These are phyloP conservation scores for Diospyros kaki DNA, from an alignment of 148 eudicot genomes.

Conservation along the genomic window DNA sequence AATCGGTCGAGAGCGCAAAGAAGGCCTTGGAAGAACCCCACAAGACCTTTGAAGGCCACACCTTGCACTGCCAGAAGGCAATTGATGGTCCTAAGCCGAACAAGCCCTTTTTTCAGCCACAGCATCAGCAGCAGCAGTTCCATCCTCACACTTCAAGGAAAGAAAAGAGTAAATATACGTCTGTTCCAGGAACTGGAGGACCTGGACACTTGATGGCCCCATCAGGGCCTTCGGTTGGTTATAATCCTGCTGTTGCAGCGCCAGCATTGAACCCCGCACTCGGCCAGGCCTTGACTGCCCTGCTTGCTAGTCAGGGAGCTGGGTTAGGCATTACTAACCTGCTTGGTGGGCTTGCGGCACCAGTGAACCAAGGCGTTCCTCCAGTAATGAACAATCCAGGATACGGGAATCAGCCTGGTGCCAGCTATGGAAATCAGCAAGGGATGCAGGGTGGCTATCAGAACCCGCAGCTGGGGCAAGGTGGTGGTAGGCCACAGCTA, in stretches of 20 bases:
- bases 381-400: conserved; percentile 36
- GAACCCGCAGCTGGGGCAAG: conserved; percentile 71
- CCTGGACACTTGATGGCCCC: conserved; percentile 62
- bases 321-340: conserved; percentile 68
- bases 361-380: conserved; percentile 39
- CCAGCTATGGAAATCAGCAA: conserved; percentile 52
- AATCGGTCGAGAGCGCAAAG: conserved; percentile 55
- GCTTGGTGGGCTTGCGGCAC: conserved; percentile 62
- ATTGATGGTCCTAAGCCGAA: conserved; percentile 76
- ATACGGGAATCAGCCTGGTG: conserved; percentile 51
- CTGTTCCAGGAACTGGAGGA: conserved; percentile 32
- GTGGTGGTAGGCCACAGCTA: conserved; percentile 57
- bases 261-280: conserved; percentile 57
- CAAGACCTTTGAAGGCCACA: conserved; percentile 72
- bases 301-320: conserved; percentile 71
- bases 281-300: conserved; percentile 81
- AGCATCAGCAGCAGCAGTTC: conserved; percentile 32
- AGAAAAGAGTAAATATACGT: conserved; percentile 43
- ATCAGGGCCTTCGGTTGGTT: conserved; percentile 36
- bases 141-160: conserved; percentile 47
- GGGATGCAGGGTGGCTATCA: conserved; percentile 49
- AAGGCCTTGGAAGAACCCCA: conserved; percentile 89
- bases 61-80: conserved; percentile 68
- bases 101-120: conserved; percentile 26
- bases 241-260: conserved; percentile 40